Base-by-base conservation (phyloP, 345 rosid species). In the Eutrema heterophyllum region DNA sequence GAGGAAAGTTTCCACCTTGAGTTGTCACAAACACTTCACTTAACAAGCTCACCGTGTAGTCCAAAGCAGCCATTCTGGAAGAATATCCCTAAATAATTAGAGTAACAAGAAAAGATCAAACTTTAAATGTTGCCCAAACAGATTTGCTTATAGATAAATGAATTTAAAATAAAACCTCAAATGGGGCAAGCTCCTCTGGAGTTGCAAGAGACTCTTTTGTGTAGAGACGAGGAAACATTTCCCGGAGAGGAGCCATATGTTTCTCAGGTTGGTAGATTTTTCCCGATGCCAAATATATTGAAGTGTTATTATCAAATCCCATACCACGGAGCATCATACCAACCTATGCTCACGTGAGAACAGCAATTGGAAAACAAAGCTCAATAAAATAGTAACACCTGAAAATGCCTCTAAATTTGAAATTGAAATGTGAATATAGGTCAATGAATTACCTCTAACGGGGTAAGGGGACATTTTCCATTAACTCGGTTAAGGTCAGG, bases 1-100 rank as follows among this genome's bases (percentile, higher is more conserved):
- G 97, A 5, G 98, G 97, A 79, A 94, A 91, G 81, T 91, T 94
- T 64, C 98, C 97, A 30, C 97, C 97, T 59, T 94, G 98, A 73
- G 97, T 91, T 63, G 97, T 88, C 70, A 88, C 91, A 66, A 91
- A 94, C 30, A 89, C 92, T 81, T 94, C 96, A 57, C 98, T 94
- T 53, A 76, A 78, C 91, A 94, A 86, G 82, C 93, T 91, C 14
- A 94, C 96, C 0, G 78, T 84, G 78, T 94, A 94, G 80, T 94
- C 98, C 83, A 94, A 71, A 75, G 98, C 98, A 14, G 98, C 98
- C 85, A 94, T 76, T 83, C 97, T 88, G 5, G 98, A 91, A 52
- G 97, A 91, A 68, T 89, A 87, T 9, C 84, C 95, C 98, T 94
- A 75, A 39, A 58, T 44, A 41, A 75, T 59, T 27, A 74, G 33